Conservation (phyloP, 179 eudicot species). For the Silene vulgaris region DNA sequence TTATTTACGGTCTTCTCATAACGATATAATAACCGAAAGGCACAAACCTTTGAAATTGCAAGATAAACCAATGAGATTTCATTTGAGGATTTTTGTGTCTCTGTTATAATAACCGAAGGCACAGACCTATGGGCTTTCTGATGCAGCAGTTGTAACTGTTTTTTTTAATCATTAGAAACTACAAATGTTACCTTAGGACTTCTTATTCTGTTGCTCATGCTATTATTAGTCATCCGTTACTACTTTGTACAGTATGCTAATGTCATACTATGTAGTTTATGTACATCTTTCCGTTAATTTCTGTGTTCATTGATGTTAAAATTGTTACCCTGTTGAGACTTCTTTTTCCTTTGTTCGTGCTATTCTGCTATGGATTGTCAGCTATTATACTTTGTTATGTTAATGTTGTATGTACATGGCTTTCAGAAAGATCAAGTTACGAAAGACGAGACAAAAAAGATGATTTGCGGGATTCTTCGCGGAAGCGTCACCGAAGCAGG, state of each 20-base stretch:
- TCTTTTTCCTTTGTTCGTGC: not conserved
- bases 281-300: not conserved
- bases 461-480: conserved; percentile 48
- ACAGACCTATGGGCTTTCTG: no score
- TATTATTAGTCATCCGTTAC: not conserved
- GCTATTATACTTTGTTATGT: not conserved
- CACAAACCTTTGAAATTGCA: no score
- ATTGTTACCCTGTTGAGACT: not conserved
- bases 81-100: no score
- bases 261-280: not conserved
- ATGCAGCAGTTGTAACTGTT: no score
- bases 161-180: not conserved
- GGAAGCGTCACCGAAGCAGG: conserved; percentile 65
- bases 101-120: no score
- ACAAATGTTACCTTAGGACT: not conserved
- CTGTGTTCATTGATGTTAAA: not conserved
- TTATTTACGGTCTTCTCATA: no score
- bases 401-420: conserved; percentile 6
- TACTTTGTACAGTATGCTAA: not conserved
- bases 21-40: no score
- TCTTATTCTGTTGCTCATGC: not conserved
- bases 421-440: conserved; percentile 50
- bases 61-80: no score
- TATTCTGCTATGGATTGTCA: not conserved
- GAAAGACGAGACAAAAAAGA: conserved; percentile 61